Evolutionary conservation across 192 early-diverging fungal genomes (phyloP), one percentile per base, ranked within the genome.

Genomic region (Coemansia sp.): DNA sequence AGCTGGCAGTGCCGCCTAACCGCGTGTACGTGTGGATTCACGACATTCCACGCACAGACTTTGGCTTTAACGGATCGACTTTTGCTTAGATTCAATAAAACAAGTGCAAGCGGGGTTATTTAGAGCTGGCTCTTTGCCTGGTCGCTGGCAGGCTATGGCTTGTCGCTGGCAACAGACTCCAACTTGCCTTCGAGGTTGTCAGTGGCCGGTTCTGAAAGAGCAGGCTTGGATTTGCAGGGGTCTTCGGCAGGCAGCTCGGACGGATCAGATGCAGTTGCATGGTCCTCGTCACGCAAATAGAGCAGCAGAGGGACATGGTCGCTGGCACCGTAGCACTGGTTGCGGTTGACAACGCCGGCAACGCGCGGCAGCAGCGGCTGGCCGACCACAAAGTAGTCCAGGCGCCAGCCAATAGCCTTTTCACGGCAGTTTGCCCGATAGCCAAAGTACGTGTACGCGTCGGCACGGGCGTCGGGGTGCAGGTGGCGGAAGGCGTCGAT

Each of bases 311-410:
- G 92, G 10, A 91, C 84, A 66, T 94, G 92, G 58, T 94, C 92
- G 76, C 90, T 91, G 16, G 91, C 90, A 5, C 93, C 93, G 63
- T 90, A 94, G 42, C 80, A 83, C 56, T 91, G 72, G 40, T 88
- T 83, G 23, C 88, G 70, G 44, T 90, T 90, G 34, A 81, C 69
- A 34, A 85, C 83, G 16, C 82, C 81, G 0, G 67, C 62, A 2
- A 94, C 81, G 12, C 81, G 69, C 5, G 82, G 66, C 54, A 85
- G 53, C 11, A 88, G 57, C 18, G 80, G 62, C 57, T 83, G 64
- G 16, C 84, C 82, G 5, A 84, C 79, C 9, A 90, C 81, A 82
- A 92, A 90, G 76, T 94, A 94, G 66, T 94, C 92, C 58, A 94
- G 68, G 30, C 90, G 78, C 92, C 92, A 94, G 11, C 91, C 90